A percentile compares a stretch with the other conserved stretches of the same genome.
Conservation (phyloP, 345 rosid species). For the Bruguiera sexangula region DNA sequence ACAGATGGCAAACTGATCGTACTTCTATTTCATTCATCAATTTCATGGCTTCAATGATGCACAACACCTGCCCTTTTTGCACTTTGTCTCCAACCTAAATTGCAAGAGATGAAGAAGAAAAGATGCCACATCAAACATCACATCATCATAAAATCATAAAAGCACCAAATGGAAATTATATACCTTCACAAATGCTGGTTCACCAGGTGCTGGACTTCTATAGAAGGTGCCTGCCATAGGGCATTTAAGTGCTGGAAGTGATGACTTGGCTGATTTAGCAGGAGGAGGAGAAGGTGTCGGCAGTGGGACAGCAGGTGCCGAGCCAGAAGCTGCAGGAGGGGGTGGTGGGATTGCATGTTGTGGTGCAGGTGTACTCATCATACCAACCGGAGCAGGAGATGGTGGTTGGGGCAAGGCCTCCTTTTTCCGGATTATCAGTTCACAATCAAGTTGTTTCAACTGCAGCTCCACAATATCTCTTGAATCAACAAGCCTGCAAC, state of each 20-base stretch:
- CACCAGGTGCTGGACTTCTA: conserved; percentile 71
- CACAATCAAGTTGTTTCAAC: conserved; percentile 81
- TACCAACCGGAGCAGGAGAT: conserved; percentile 46
- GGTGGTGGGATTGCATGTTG: conserved; percentile 23
- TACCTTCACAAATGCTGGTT: conserved; percentile 81
- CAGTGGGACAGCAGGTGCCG: conserved; percentile 42
- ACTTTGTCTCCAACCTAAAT: conserved; percentile 88
- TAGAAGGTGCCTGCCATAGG: conserved; percentile 96
- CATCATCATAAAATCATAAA: conserved; percentile 13
- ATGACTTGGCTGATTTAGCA: conserved; percentile 50
- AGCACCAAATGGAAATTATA: conserved; percentile 11
- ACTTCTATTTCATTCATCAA: conserved; percentile 95
- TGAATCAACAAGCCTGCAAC: conserved; percentile 82
- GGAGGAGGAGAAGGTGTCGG: conserved; percentile 46
- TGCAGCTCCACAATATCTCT: conserved; percentile 84
- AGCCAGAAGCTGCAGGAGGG: conserved; percentile 38
- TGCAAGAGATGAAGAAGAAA: background rate
- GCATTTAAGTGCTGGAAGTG: conserved; percentile 67
- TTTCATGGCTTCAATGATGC: conserved; percentile 95
- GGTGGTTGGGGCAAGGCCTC: conserved; percentile 75
- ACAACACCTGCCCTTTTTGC: conserved; percentile 81
- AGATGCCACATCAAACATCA: conserved; percentile 3
- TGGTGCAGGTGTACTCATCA: conserved; percentile 55
- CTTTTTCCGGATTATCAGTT: conserved; percentile 70
- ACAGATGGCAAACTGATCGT: conserved; percentile 25